These are phyloP conservation scores for Fistulina hepatica DNA, from an alignment of 1,284 basidiomycete genomes.

Conservation along the genomic window DNA sequence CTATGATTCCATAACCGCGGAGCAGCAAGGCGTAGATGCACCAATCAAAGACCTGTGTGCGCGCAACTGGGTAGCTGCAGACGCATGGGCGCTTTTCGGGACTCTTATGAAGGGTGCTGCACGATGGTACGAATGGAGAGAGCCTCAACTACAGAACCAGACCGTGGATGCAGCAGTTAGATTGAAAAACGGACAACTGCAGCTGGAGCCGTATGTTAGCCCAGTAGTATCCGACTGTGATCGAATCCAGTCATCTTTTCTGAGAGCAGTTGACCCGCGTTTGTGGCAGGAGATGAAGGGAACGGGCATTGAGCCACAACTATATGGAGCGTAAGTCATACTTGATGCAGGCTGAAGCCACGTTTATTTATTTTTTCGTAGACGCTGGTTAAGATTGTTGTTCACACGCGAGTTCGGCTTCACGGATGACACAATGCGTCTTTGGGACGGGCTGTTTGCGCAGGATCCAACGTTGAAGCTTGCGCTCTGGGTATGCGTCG, in stretches of 20 bases:
- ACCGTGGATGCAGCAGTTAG: neutral
- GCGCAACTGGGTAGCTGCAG: constrained; percentile 63
- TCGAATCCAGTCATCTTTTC: constrained; percentile 59
- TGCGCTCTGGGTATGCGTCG: constrained; percentile 77
- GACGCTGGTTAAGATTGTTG: constrained; percentile 83
- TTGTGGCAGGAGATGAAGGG: constrained; percentile 67
- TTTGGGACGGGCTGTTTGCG: constrained; percentile 91
- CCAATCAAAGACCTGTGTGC: constrained; percentile 50
- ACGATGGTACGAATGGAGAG: constrained; percentile 86
- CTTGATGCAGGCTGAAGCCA: constrained; percentile 9
- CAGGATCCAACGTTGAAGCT: constrained; percentile 65
- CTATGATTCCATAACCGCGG: constrained; percentile 53
- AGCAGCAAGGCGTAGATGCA: too few relatives aligned
- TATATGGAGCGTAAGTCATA: constrained; percentile 77
- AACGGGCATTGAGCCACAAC: constrained; percentile 83
- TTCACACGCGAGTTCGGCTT: constrained; percentile 84
- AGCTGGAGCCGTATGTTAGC: constrained; percentile 53
- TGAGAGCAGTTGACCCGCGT: constrained; percentile 74
- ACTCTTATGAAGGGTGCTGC: constrained; percentile 68
- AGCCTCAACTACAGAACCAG: constrained; percentile 22
- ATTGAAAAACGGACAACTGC: constrained; percentile 25
- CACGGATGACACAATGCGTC: constrained; percentile 58
- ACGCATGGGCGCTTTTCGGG: constrained; percentile 75
- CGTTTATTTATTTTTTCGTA: constrained; percentile 22
- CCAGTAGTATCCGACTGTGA: constrained; percentile 79